Conservation (phyloP, 2,329 filamentous ascomycete species). For the Neofusicoccum ribis region DNA sequence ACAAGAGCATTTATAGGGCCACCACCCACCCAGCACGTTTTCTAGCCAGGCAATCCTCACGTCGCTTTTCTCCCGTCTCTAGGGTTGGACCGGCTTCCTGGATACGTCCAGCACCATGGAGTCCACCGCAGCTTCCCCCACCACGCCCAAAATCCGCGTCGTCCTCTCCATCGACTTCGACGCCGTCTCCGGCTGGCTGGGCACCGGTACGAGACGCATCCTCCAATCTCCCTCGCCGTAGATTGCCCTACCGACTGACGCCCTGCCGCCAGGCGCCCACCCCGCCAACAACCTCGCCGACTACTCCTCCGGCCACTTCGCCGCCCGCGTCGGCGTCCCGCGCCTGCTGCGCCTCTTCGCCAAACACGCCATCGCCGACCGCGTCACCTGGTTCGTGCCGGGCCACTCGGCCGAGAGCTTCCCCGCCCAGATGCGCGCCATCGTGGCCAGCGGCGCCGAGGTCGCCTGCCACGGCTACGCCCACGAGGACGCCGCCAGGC, state of each 20-base stretch:
- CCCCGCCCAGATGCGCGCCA: slow-evolving; percentile 50
- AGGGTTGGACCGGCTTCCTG: no score
- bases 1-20: not conserved
- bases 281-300: slow-evolving; percentile 57
- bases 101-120: not conserved
- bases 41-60: no score
- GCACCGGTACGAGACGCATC: slow-evolving; percentile 39
- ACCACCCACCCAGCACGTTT: no score
- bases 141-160: slow-evolving; percentile 38
- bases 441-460: slow-evolving; percentile 55
- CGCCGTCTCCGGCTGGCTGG: slow-evolving; percentile 61
- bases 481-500: slow-evolving; percentile 49
- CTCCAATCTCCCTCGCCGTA: not conserved
- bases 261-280: slow-evolving; percentile 39
- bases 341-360: slow-evolving; percentile 57
- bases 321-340: slow-evolving; percentile 57
- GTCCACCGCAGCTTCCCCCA: not conserved
- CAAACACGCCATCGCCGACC: slow-evolving; percentile 52
- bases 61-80: no score
- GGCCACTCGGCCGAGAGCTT: slow-evolving; percentile 62
- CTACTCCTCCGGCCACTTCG: slow-evolving; percentile 58
- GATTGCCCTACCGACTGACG: not conserved
- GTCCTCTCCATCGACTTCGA: slow-evolving; percentile 55
- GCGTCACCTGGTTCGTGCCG: slow-evolving; percentile 62
- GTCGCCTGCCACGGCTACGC: slow-evolving; percentile 54